Percentiles rank a stretch among this genome's conserved stretches.
These are phyloP conservation scores for Thelonectria discophora DNA, from an alignment of 2,329 filamentous ascomycete species.

Conservation along the genomic window DNA sequence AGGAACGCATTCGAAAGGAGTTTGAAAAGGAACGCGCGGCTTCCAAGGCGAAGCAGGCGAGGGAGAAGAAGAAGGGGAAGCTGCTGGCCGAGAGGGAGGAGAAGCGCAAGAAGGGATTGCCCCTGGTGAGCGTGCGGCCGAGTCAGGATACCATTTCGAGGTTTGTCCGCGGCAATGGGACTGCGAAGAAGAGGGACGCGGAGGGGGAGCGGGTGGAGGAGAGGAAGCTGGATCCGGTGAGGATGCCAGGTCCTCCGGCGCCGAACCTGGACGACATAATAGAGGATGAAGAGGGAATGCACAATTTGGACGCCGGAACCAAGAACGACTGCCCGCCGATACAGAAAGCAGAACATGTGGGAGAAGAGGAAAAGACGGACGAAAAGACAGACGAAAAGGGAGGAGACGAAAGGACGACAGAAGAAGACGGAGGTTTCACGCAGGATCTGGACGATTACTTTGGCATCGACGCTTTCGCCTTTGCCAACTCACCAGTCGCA, in stretches of 20 bases:
- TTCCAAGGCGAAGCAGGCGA: slow-evolving; percentile 57
- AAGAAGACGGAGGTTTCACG: slow-evolving; percentile 30
- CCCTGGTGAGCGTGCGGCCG: slow-evolving; percentile 62
- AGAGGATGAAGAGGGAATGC: slow-evolving; percentile 16
- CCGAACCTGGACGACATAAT: slow-evolving; percentile 11
- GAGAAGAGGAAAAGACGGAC: neutral
- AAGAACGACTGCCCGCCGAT: slow-evolving; percentile 14
- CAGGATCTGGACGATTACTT: neutral
- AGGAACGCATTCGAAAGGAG: slow-evolving; percentile 63
- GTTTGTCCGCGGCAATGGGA: slow-evolving; percentile 56
- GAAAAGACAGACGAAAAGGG: slow-evolving; percentile 1
- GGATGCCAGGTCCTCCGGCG: neutral
- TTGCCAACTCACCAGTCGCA: neutral
- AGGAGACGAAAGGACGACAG: slow-evolving; percentile 2
- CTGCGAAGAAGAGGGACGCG: slow-evolving; percentile 43
- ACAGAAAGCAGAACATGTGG: neutral
- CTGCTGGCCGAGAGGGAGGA: slow-evolving; percentile 59
- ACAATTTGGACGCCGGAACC: slow-evolving; percentile 24
- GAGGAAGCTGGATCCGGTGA: neutral
- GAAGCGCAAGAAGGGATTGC: slow-evolving; percentile 61
- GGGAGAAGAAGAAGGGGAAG: slow-evolving; percentile 66
- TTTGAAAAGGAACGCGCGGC: slow-evolving; percentile 59
- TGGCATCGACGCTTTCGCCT: neutral
- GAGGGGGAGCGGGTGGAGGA: slow-evolving; percentile 31
- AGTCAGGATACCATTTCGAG: slow-evolving; percentile 66